phyloP scores from a whole-genome alignment of 2,329 filamentous ascomycete species.

The Alternaria brassicicola region DNA sequence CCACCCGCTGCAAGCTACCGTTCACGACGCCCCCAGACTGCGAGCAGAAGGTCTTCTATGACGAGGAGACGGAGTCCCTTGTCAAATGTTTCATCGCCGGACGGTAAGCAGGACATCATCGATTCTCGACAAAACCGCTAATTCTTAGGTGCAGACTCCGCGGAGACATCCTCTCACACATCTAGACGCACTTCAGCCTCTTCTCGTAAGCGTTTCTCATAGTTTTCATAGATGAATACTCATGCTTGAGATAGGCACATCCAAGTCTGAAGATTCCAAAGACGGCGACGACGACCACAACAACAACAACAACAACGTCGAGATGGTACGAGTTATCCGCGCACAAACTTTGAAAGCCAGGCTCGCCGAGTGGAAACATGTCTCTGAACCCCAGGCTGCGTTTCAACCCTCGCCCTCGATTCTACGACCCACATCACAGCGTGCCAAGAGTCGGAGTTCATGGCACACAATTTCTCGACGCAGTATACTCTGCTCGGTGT shows the following conservation, averaged over 20 bases:
- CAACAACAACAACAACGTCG: not conserved
- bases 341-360: not conserved
- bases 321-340: conserved; percentile 7
- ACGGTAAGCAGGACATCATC: conserved; percentile 3
- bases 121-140: not conserved
- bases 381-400: not conserved
- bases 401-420: not conserved
- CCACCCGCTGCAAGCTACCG: conserved; percentile 6
- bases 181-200: conserved; percentile 15
- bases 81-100: conserved; percentile 19
- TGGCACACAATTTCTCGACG: conserved; percentile 10
- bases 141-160: conserved; percentile 7
- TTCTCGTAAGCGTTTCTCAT: conserved; percentile 7
- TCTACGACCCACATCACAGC: conserved; percentile 5
- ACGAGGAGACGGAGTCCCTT: conserved; percentile 23
- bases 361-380: not conserved
- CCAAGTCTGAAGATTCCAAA: conserved; percentile 5
- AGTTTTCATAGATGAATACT: not conserved
- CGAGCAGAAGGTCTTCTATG: conserved; percentile 21
- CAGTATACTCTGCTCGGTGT: conserved; percentile 17
- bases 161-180: conserved; percentile 9
- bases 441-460: conserved; percentile 7
- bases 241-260: conserved; percentile 3
- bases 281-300: conserved; percentile 6
- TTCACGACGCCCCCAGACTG: conserved; percentile 7